Evolutionary conservation across 176 grass and related monocot genomes (phyloP).

Genomic region (Hordeum vulgare): DNA sequence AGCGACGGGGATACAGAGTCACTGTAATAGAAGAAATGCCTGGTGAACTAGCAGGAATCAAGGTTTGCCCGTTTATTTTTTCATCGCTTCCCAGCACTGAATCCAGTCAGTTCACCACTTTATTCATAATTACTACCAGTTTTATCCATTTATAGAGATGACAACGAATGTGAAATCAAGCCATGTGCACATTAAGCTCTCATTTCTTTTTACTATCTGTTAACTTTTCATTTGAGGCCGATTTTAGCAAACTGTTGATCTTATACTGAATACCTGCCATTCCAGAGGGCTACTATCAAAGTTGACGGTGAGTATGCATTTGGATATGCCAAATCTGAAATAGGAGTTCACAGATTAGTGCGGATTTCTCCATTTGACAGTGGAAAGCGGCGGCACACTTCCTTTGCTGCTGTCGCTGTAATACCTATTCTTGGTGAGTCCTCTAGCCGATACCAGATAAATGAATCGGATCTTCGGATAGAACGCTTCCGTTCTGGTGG

Average conservation of each 20-base stretch:
- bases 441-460: constrained; percentile 68
- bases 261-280: constrained; percentile 4
- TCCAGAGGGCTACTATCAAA: constrained; percentile 92
- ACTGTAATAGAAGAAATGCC: constrained; percentile 86
- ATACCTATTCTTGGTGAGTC: constrained; percentile 81
- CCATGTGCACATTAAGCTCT: background rate
- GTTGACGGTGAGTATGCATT: constrained; percentile 85
- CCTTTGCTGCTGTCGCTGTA: constrained; percentile 89
- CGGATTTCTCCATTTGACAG: constrained; percentile 97
- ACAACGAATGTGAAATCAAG: background rate
- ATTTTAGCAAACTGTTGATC: background rate
- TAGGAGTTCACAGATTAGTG: constrained; percentile 81
- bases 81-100: background rate
- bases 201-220: background rate
- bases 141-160: background rate
- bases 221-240: background rate
- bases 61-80: constrained; percentile 49
- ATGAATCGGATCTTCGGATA: constrained; percentile 88
- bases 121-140: background rate
- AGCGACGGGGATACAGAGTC: constrained; percentile 55
- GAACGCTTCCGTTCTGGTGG: constrained; percentile 86
- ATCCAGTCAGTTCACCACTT: background rate
- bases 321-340: constrained; percentile 92
- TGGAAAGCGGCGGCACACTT: constrained; percentile 81
- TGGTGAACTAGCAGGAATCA: constrained; percentile 97